Evolutionary conservation across 1,284 basidiomycete species (phyloP), one percentile per base, ranked within the genome.

Genomic region (Baeospora myosura): DNA sequence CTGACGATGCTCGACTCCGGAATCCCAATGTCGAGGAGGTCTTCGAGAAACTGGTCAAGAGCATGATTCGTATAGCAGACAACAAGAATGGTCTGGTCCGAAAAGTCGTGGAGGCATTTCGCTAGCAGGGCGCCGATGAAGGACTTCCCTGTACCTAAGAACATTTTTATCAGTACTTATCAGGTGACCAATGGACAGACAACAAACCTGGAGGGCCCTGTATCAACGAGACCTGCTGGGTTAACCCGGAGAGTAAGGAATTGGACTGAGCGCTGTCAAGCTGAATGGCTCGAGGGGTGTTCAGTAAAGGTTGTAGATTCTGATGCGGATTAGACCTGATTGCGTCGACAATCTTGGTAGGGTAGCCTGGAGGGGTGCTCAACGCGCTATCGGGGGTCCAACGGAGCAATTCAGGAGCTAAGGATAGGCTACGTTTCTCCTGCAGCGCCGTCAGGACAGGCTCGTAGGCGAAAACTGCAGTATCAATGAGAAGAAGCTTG

Each of bases 1-100:
- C 78, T 67, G 22, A 73, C 67, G 42, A 81, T 69, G 26, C 48
- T 58, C 0, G 39, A 5, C 1, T 46, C 30, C 0, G 78, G 72
- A 7, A 82, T 78, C 1, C 74, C 76, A 17, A 77, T 74, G 32
- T 72, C 64, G 4, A 82, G 49, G 0, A 82, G 62, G 42, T 76
- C 72, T 42, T 74, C 72, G 1, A 81, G 60, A 41, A 82, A 77
- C 44, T 80, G 74, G 46, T 82, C 78, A 0, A 81, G 65, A 0
- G 80, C 78, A 46, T 82, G 80, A 44, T 82, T 82, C 0, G 80
- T 82, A 45, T 72, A 82, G 49, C 78, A 81, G 16, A 78, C 73
- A 3, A 82, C 76, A 5, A 81, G 66, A 12, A 82, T 76, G 2
- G 51, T 72, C 41, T 68, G 58, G 0, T 50, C 16, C 0, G 71